Base-by-base conservation (phyloP, 306 rosid genomes). In the Ochetophila trinervis region DNA sequence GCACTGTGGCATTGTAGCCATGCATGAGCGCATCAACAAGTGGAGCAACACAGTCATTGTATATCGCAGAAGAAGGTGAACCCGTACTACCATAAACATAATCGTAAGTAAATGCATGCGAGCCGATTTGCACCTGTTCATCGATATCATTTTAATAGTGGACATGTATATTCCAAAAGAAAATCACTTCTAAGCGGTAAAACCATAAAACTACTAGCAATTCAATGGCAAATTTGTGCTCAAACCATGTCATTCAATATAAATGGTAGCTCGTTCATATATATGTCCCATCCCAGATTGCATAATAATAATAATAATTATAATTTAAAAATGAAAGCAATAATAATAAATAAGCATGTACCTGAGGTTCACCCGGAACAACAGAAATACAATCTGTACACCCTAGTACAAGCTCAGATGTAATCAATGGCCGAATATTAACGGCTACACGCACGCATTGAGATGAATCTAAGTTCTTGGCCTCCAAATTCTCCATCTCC, bases 1-100 rank as follows among this genome's bases (percentile, higher is more conserved):
- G 95, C 55, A 94, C 99, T 0, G 99, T 94, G 30, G 99, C 97
- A 70, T 94, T 94, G 61, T 94, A 94, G 5, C 99, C 99, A 55
- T 83, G 83, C 62, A 86, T 83, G 8, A 94, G 82, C 0, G 97
- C 97, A 50, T 90, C 96, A 11, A 94, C 96, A 2, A 94, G 79
- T 0, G 97, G 97, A 77, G 91, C 87, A 14, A 94, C 99, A 14
- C 96, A 86, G 57, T 88, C 96, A 1, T 86, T 85, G n/a, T 81
- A 94, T 9, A 90, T 60, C 0, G 83, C 37, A 27, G 84, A 63
- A 8, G 80, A 76, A 1, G 84, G 86, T 0, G 80, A 85, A 14
- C 83, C 86, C 4, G 67, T 63, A 54, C 83, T 73, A 19, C 91
- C 88, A 44, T 90, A 90, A 2, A 94, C 97, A 68, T 78, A 81